A percentile compares a stretch with the other conserved stretches of the same genome.
Evolutionary conservation across 2,329 filamentous ascomycete genomes (phyloP).

Genomic region (Emmonsia crescens): DNA sequence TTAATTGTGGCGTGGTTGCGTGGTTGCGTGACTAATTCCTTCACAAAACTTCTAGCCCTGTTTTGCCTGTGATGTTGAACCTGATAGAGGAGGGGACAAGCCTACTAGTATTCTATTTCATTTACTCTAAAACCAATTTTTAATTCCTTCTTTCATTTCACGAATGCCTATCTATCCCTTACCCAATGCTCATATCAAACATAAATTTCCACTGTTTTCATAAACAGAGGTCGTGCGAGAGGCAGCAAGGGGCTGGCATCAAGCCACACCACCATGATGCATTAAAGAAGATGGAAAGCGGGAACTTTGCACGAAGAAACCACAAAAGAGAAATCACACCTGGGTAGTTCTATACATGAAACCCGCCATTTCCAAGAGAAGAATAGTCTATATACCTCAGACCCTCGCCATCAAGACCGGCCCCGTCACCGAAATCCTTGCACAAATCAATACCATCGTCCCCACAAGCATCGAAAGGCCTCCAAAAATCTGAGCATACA

Average conservation of each 20-base stretch:
- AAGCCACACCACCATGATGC: neutral
- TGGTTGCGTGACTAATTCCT: too few species aligned
- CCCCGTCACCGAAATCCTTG: constrained; percentile 31
- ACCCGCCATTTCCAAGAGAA: neutral
- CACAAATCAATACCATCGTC: constrained; percentile 30
- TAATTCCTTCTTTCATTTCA: neutral
- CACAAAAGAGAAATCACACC: neutral
- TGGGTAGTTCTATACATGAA: neutral
- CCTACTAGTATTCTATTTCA: neutral
- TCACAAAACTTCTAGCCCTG: too few species aligned
- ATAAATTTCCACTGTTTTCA: neutral
- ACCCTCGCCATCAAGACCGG: constrained; percentile 24
- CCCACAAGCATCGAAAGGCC: constrained; percentile 37
- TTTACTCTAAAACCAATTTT: neutral
- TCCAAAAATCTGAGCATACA: constrained; percentile 44
- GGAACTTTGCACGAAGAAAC: neutral
- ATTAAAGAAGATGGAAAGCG: too few species aligned
- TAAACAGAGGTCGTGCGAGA: neutral
- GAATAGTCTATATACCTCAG: constrained; percentile 11
- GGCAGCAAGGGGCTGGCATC: neutral
- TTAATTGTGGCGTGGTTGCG: too few species aligned
- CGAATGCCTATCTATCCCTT: neutral
- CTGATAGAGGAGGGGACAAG: neutral
- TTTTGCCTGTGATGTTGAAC: neutral
- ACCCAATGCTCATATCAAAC: neutral